These are phyloP conservation scores for Solanum piurae DNA, from an alignment of 257 asterid genomes.

Conservation along the genomic window DNA sequence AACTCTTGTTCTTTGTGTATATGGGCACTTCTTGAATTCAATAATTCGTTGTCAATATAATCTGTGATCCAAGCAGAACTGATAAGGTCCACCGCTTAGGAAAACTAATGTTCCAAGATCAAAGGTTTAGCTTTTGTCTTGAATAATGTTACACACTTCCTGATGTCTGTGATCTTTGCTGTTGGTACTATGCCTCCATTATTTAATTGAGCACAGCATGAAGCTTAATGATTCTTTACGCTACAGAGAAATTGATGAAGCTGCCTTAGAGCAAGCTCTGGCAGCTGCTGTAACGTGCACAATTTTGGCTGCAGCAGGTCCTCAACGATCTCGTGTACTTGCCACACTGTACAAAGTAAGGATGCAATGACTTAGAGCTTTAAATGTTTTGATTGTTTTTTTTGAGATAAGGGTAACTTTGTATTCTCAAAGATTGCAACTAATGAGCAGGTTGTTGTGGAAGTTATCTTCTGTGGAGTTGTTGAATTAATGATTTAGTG, in stretches of 20 bases:
- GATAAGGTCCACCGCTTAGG: background rate
- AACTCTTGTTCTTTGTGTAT: background rate
- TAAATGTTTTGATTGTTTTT: background rate
- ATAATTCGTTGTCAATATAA: background rate
- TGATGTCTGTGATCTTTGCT: background rate
- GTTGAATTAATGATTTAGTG: background rate
- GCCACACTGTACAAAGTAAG: constrained; percentile 90
- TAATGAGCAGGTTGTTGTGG: background rate
- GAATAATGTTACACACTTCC: background rate
- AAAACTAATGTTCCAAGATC: background rate
- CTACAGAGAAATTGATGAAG: constrained; percentile 86
- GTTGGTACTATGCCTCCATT: background rate
- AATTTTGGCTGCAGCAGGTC: constrained; percentile 95
- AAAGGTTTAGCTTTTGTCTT: background rate
- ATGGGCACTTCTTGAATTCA: background rate
- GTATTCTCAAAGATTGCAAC: background rate
- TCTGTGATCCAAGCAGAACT: background rate
- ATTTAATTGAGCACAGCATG: background rate
- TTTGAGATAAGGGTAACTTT: too few relatives aligned
- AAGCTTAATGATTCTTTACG: constrained; percentile 2
- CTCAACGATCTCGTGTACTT: constrained; percentile 93
- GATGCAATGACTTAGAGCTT: background rate
- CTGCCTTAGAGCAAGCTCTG: constrained; percentile 81
- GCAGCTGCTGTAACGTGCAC: constrained; percentile 94
- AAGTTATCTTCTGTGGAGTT: background rate